Conservation (phyloP, 306 rosid species). For the Malus asiatica region DNA sequence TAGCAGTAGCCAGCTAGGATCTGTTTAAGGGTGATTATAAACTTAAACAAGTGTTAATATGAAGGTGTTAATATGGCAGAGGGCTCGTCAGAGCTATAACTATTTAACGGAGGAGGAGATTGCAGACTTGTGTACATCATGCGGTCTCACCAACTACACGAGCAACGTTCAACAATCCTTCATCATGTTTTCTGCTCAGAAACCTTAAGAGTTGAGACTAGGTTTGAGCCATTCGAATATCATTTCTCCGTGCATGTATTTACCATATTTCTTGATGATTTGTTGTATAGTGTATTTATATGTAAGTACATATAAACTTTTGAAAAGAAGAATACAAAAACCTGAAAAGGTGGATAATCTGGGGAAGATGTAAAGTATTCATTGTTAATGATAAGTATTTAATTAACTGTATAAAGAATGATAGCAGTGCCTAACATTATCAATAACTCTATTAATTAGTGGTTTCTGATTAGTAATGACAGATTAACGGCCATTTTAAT, state of each 20-base stretch:
- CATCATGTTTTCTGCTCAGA: constrained; percentile 79
- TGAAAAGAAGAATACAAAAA: constrained; percentile 14
- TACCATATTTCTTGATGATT: constrained; percentile 6
- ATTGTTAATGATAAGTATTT: constrained; percentile 14
- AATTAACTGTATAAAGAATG: constrained; percentile 2
- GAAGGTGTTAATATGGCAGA: constrained; percentile 25
- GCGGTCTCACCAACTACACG: constrained; percentile 74
- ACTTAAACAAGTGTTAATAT: constrained; percentile 4
- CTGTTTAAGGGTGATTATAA: background rate
- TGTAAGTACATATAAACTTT: constrained; percentile 2
- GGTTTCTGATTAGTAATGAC: constrained; percentile 7
- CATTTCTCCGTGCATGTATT: constrained; percentile 13
- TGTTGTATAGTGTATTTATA: constrained; percentile 17
- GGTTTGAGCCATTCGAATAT: constrained; percentile 25
- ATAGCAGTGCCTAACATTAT: constrained; percentile 1
- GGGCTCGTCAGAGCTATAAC: constrained; percentile 33
- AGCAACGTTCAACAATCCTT: constrained; percentile 57
- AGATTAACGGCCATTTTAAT: constrained; percentile 4
- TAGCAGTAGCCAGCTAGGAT: background rate
- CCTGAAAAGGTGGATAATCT: constrained; percentile 21
- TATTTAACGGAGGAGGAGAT: constrained; percentile 60
- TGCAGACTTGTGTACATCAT: constrained; percentile 60
- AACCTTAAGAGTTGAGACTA: constrained; percentile 29
- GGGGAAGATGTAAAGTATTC: constrained; percentile 21
- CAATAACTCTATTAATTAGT: constrained; percentile 1